Base-by-base conservation (phyloP, 345 rosid species). In the Corymbia maculata region DNA sequence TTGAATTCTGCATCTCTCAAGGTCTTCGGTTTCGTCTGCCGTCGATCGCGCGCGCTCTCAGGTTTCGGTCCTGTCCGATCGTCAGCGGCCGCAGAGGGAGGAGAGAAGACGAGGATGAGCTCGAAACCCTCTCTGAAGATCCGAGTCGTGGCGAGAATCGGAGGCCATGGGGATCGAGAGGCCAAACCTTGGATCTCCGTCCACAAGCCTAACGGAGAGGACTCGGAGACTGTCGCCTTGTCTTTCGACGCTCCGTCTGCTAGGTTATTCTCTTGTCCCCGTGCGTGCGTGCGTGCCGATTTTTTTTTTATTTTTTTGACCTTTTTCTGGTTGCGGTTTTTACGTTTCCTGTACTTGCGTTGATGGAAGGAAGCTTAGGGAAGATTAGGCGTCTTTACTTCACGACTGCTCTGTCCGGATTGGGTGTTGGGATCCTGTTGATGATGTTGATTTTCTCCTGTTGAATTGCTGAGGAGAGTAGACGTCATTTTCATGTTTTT, bases 131-230 rank as follows among this genome's bases (percentile, higher is more conserved):
- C 87, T 47, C 86, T 80, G 51, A 91, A 91, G 87, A 90, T 92
- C 22, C 94, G 98, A 19, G 94, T 96, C 79, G 91, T 95, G 24
- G 98, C 97, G 50, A 97, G 94, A 90, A 90, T 97, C 89, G 91
- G 92, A 87, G 90, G 93, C 7, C 90, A 88, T 16, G 80, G 90
- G 59, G 92, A 92, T 88, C 92, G 61, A 24, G 91, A 86, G 66
- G 44, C 89, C 47, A 42, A 86, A 9, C 87, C 87, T 13, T 92
- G 94, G 89, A 86, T 95, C 14, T 89, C 92, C 8, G 90, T 94
- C 85, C 90, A 87, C 50, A 94, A 92, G 70, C 94, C 95, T 3
- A 22, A 66, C 5, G 96, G 95, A 28, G 92, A 93, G 6, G 91
- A 91, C 6, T 93, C 93, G 3, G 90, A 92, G 57, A 52, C 88